A percentile compares a stretch with the other conserved stretches of the same genome.
Conservation (phyloP, 768 basidiomycete genomes). For the Naganishia onofrii region DNA sequence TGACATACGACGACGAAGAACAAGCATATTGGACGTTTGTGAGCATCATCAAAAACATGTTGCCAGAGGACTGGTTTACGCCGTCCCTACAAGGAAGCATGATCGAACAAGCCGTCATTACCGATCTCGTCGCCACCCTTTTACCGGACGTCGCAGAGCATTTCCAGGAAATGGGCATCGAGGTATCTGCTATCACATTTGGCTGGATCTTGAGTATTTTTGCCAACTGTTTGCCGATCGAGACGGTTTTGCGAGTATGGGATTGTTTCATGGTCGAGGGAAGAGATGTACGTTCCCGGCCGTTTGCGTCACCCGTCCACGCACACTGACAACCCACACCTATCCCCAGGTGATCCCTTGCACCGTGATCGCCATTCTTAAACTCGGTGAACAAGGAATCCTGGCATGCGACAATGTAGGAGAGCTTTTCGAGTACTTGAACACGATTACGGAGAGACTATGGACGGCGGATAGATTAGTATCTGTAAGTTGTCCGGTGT, state of each 20-base stretch:
- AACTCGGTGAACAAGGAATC: conserved; percentile 77
- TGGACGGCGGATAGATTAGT: conserved; percentile 90
- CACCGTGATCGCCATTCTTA: conserved; percentile 81
- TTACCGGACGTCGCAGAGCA: conserved; percentile 74
- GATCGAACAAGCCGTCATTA: conserved; percentile 84
- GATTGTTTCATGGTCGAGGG: conserved; percentile 93
- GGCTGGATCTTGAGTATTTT: conserved; percentile 97
- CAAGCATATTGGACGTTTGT: conserved; percentile 94
- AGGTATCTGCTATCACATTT: conserved; percentile 91
- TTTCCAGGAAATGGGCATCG: conserved; percentile 74
- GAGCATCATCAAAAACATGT: conserved; percentile 80
- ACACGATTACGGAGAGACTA: conserved; percentile 84
- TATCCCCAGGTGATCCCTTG: conserved; percentile 55
- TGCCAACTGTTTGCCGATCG: conserved; percentile 91
- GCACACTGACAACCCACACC: neutral
- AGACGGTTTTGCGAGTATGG: conserved; percentile 96
- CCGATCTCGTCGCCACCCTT: conserved; percentile 77
- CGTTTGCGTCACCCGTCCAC: neutral
- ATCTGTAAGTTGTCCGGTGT: conserved; percentile 66
- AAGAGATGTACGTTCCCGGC: conserved; percentile 57
- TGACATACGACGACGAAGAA: conserved; percentile 92
- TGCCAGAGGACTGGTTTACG: conserved; percentile 91
- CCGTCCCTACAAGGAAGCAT: conserved; percentile 86
- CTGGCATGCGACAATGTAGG: conserved; percentile 78
- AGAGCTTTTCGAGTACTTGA: conserved; percentile 82